Base-by-base conservation (phyloP, 2,329 filamentous ascomycete species). In the Domatiomyces globalis region DNA sequence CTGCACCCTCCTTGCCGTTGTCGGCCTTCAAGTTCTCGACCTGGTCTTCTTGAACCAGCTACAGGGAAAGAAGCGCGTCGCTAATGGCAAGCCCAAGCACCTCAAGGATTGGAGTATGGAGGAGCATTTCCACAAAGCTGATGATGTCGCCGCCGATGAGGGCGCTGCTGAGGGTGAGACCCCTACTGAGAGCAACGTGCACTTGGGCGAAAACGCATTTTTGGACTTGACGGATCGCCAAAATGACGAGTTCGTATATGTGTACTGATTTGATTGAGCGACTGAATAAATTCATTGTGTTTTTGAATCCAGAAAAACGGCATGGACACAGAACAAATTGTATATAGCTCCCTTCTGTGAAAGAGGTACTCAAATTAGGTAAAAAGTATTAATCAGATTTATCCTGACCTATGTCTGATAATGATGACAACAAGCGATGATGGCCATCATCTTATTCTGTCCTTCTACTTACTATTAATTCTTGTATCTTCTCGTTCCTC, bases 61-160 rank as follows among this genome's bases (percentile, higher is more conserved):
- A 49, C 79, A 85, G 57, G 70, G 72, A 53, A 70, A 66, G 51
- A 73, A 68, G 54, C 68, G 81, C 3, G 74, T 83, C 1, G 63
- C 64, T 7, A 78, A 79, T 58, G 80, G 80, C 5, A 84, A 84
- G 67, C 67, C 71, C 1, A 79, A 75, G 2, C 70, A 73, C 54
- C 72, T 84, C 39, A 67, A 74, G 45, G 80, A 84, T 61, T 67
- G 69, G 9, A 81, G 76, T 12, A 84, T 84, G 81, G 69, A 78
- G 57, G 64, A 69, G 19, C 65, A 65, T 4, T 82, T 78, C 56
- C 19, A 20, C 25, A 45, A 46, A 22, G 19, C 10, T 8, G 33
- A 39, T 4, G 33, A 39, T 39, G 33, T 39, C 33, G 54, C 53
- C 4, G 49, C 52, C 12, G 50, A 56, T 50, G 54, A 61, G 20